phyloP scores from a whole-genome alignment of 371 early-diverging fungal species.

The Rhizomucor pusillus region DNA sequence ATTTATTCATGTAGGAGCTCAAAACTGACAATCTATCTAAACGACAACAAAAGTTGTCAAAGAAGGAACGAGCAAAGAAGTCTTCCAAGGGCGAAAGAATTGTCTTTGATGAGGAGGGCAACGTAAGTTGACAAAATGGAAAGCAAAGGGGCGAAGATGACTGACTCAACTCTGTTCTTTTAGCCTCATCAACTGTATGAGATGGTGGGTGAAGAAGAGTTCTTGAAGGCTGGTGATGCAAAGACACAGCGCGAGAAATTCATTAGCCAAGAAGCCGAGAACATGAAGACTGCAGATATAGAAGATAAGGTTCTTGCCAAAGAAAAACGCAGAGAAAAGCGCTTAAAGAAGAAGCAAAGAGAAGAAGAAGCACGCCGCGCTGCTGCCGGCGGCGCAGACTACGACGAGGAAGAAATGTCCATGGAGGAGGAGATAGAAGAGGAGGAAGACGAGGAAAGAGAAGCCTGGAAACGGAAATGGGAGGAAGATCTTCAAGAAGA shows the following conservation, averaged over 20 bases:
- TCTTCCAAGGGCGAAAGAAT: conserved; percentile 68
- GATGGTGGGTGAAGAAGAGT: conserved; percentile 76
- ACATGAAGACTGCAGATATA: conserved; percentile 73
- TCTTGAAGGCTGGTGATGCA: conserved; percentile 73
- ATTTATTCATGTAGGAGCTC: conserved; percentile 6
- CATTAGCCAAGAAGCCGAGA: conserved; percentile 57
- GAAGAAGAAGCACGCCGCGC: conserved; percentile 14
- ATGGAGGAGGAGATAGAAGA: conserved; percentile 7
- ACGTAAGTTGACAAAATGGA: conserved; percentile 37
- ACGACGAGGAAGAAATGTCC: conserved; percentile 12
- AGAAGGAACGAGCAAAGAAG: conserved; percentile 72
- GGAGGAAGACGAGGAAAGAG: conserved; percentile 14
- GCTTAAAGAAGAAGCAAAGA: conserved; percentile 38
- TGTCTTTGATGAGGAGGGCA: conserved; percentile 93
- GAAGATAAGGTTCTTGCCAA: conserved; percentile 69
- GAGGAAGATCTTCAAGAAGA: conserved; percentile 25
- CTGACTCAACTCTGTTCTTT: background rate
- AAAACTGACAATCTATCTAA: conserved; percentile 58
- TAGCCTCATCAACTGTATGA: conserved; percentile 71
- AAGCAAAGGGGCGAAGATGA: background rate
- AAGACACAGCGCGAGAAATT: conserved; percentile 61
- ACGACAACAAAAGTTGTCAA: conserved; percentile 64
- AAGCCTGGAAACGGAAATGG: conserved; percentile 35
- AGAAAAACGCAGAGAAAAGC: conserved; percentile 73
- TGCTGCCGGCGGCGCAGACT: conserved; percentile 9